Evolutionary conservation across 2,329 filamentous ascomycete species (phyloP), one percentile per base, ranked within the genome.

Genomic region (Myriosclerotinia scirpicola): DNA sequence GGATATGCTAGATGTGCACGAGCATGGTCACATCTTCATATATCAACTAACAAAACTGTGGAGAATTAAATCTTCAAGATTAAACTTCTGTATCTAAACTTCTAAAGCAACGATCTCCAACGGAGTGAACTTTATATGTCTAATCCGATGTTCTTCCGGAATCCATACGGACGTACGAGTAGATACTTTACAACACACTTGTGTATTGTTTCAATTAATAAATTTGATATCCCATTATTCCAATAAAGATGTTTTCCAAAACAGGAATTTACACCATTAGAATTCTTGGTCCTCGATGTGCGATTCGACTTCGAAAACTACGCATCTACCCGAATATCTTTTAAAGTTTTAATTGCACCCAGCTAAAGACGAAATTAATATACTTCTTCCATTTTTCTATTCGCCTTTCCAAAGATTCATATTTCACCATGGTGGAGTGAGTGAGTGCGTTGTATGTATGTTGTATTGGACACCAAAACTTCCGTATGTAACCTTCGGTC

Each of bases 401-500:
- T 65, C 55, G 46, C 26, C 38, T 26, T 60, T 38, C 15, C 48
- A 15, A 26, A 22, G 12, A 22, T 22, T 60, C 56, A 34, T n/a
- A 11, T 60, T 44, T 44, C 22, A 20, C 22, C 44, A 36, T 53
- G 36, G 36, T 59, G 46, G 63, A 65, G 46, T 20, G 63, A 65
- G 46, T 20, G 26, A 26, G 26, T 26, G 26, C 26, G 26, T 26
- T 26, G 26, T 26, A 26, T 40, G 54, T 55, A 59, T 53, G 36
- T 60, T 48, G 63, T 42, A 52, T 42, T 63, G 60, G 22, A 26
- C 44, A 48, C 34, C 63, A 65, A 65, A 65, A 42, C 22, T 65
- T 59, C 30, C 46, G 62, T 38, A 50, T 40, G 44, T 50, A 60
- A 64, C 44, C 46, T 44, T 67, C 62, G 66, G 71, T 69, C 68